phyloP scores from a whole-genome alignment of 2,329 filamentous ascomycete species.

The Ophiostoma australiae region DNA sequence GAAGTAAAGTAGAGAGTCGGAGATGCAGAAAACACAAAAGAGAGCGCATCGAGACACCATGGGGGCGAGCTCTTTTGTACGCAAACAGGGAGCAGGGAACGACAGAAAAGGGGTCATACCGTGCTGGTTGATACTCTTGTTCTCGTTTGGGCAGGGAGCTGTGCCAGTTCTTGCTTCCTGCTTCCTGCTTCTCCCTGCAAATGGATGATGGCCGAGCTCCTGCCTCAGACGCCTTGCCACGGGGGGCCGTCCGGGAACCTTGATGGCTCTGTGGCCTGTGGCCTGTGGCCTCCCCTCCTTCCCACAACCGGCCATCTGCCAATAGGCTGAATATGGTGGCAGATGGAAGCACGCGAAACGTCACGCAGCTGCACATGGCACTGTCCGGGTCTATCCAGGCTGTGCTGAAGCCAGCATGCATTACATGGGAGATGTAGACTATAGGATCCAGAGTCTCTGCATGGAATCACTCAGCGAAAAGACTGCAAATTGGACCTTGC shows the following conservation, averaged over 20 bases:
- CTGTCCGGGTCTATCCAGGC: too few relatives aligned
- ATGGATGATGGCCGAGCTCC: neutral
- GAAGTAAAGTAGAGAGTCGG: too few relatives aligned
- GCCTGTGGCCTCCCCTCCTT: neutral
- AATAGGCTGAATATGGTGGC: neutral
- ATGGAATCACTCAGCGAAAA: too few relatives aligned
- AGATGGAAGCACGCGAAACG: neutral
- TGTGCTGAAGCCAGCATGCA: too few relatives aligned
- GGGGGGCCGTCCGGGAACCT: neutral
- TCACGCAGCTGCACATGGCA: neutral
- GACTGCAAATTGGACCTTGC: too few relatives aligned
- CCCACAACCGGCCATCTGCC: neutral
- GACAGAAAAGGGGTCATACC: neutral
- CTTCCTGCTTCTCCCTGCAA: neutral
- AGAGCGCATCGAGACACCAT: neutral
- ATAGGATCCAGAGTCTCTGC: too few relatives aligned
- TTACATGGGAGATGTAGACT: too few relatives aligned
- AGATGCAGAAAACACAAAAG: neutral
- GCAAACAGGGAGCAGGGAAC: neutral
- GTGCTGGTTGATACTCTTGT: neutral
- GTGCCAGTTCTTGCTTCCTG: neutral
- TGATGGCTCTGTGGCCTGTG: neutral
- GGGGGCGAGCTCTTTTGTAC: neutral
- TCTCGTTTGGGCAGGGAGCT: neutral
- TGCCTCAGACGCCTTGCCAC: neutral